Conservation (phyloP, 2,329 filamentous ascomycete genomes). For the Tolypocladium tropicale region DNA sequence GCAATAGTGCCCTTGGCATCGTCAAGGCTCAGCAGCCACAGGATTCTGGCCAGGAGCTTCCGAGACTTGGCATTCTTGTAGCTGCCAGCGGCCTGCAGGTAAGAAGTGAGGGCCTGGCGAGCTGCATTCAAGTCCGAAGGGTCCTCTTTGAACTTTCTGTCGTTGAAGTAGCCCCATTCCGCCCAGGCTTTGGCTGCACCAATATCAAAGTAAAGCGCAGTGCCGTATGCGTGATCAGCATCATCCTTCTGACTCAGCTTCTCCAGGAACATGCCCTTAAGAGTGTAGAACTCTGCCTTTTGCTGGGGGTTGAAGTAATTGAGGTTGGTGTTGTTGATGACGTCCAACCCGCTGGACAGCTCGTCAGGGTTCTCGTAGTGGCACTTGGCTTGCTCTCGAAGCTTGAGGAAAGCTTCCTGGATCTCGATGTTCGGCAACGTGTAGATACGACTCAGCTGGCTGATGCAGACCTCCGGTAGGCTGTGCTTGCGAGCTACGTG, state of each 20-base stretch:
- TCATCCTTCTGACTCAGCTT: constrained; percentile 86
- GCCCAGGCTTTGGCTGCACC: constrained; percentile 96
- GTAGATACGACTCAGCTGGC: constrained; percentile 93
- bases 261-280: constrained; percentile 98
- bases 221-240: constrained; percentile 88
- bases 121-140: constrained; percentile 73
- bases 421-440: constrained; percentile 99
- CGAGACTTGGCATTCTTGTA: constrained; percentile 97
- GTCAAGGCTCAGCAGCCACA: constrained; percentile 93
- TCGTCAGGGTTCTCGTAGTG: constrained; percentile 95
- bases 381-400: constrained; percentile 97
- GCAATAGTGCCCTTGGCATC: constrained; percentile 77
- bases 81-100: constrained; percentile 87
- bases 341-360: constrained; percentile 83
- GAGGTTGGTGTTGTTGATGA: constrained; percentile 99
- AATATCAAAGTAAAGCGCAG: constrained; percentile 91
- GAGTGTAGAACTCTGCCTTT: constrained; percentile 97
- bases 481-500: constrained; percentile 97
- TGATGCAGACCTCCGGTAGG: constrained; percentile 94
- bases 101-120: constrained; percentile 87
- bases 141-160: constrained; percentile 89
- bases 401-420: constrained; percentile 94
- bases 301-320: constrained; percentile 95
- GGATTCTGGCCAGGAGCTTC: constrained; percentile 83
- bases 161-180: constrained; percentile 98